Percentiles rank a stretch among this genome's conserved stretches.
phyloP scores from a whole-genome alignment of 345 rosid genomes.

The Populus tremula region DNA sequence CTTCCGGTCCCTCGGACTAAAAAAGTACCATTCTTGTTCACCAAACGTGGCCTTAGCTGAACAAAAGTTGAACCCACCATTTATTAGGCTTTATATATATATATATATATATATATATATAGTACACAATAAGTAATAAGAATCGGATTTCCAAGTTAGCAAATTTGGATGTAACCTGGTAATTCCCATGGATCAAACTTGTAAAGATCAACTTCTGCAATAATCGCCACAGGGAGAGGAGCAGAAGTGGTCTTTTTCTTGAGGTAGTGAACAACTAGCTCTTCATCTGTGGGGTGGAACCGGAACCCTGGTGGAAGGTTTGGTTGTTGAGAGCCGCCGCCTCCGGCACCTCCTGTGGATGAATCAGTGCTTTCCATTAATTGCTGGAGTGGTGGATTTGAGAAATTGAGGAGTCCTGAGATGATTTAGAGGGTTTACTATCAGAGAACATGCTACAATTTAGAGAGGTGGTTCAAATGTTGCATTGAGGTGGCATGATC shows the following conservation, averaged over 20 bases:
- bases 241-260: conserved; percentile 31
- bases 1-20: conserved; percentile 36
- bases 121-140: background rate
- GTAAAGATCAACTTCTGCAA: conserved; percentile 36
- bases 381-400: background rate
- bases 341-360: background rate
- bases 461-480: conserved; percentile 17
- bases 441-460: conserved; percentile 13
- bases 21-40: conserved; percentile 37
- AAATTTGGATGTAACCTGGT: conserved; percentile 19
- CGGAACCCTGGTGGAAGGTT: conserved; percentile 36
- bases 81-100: too few species aligned
- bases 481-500: conserved; percentile 28
- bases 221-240: conserved; percentile 32
- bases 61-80: background rate
- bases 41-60: conserved; percentile 38
- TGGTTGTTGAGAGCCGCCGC: conserved; percentile 22
- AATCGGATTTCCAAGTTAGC: background rate
- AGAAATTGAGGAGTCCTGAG: background rate
- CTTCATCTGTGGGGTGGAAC: conserved; percentile 38
- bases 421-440: conserved; percentile 1
- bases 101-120: background rate
- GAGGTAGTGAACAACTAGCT: conserved; percentile 34
- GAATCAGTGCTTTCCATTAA: conserved; percentile 34
- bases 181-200: conserved; percentile 39